Base-by-base conservation (phyloP, 345 rosid species). In the Eucalyptus polybractea region DNA sequence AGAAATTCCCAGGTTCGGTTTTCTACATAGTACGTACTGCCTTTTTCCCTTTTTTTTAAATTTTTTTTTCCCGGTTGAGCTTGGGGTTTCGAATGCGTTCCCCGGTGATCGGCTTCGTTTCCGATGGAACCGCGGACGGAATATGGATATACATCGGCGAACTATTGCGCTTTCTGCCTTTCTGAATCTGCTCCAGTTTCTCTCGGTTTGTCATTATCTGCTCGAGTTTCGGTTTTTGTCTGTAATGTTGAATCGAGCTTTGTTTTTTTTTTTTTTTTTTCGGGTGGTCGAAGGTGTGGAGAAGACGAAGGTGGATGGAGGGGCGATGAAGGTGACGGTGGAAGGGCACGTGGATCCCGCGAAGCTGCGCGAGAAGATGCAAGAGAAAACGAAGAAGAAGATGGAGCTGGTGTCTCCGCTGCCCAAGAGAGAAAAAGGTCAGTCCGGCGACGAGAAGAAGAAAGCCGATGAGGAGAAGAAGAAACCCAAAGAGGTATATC, bases 361-460 rank as follows among this genome's bases (percentile, higher is more conserved):
- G 47, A 69, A 91, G 91, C 88, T 94, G 62, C 90, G 89, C 29
- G 92, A 93, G 53, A 44, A 33, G 83, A 89, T 94, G 89, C 92
- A 91, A 45, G 81, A 56, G 54, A 93, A 92, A 86, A 92, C 92
- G 58, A 91, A 90, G 91, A 93, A 92, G 92, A 91, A 94, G 62
- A 92, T 94, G 40, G 93, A 93, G 47, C 90, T 94, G 31, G 88
- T 94, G 50, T 93, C 93, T 72, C 95, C 93, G 7, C 92, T 80
- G 54, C 90, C 90, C 54, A 90, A 85, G 65, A 90, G 92, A 44
- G 89, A 86, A 24, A 90, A 90, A n/a, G 44, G 87, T 8, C 56
- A 89, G 62, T 54, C 81, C 51, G 88, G 45, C 80, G 53, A 87
- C 54, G 80, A 91, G 87, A 90, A 92, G 67, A 88, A 88, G 15